These are phyloP conservation scores for Styphnolobium japonicum DNA, from an alignment of 306 rosid genomes.

Conservation along the genomic window DNA sequence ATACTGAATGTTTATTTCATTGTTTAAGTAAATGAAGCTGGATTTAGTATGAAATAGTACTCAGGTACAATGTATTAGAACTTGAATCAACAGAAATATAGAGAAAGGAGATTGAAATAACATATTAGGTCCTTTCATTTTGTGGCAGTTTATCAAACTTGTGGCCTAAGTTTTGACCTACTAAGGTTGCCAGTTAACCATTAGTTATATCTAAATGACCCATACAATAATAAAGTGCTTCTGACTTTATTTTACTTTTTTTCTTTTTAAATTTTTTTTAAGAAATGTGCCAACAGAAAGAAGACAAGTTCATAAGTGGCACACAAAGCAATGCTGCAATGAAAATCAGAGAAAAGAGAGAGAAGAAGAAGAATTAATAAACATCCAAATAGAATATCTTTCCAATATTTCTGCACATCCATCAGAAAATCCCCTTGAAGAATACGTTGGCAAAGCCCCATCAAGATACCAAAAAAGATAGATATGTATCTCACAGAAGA, in stretches of 20 bases:
- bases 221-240: not conserved
- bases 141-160: too few relatives aligned
- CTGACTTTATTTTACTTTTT: not conserved
- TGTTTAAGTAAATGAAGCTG: not conserved
- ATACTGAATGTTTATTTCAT: not conserved
- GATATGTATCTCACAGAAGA: too few relatives aligned
- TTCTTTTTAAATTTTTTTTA: not conserved
- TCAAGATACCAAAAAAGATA: too few relatives aligned
- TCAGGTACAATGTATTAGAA: not conserved
- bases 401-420: too few relatives aligned
- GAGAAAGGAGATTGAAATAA: conserved; percentile 3
- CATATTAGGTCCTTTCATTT: not conserved
- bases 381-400: not conserved
- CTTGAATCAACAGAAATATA: not conserved
- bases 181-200: not conserved
- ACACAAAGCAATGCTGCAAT: not conserved
- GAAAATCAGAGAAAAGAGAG: not conserved
- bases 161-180: not conserved
- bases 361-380: not conserved
- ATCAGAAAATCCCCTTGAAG: too few relatives aligned
- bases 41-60: not conserved
- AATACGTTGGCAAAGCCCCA: too few relatives aligned
- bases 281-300: not conserved
- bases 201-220: not conserved
- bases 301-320: not conserved